Base-by-base conservation (phyloP, 2,329 filamentous ascomycete species). In the Leptosphaerulina australis region DNA sequence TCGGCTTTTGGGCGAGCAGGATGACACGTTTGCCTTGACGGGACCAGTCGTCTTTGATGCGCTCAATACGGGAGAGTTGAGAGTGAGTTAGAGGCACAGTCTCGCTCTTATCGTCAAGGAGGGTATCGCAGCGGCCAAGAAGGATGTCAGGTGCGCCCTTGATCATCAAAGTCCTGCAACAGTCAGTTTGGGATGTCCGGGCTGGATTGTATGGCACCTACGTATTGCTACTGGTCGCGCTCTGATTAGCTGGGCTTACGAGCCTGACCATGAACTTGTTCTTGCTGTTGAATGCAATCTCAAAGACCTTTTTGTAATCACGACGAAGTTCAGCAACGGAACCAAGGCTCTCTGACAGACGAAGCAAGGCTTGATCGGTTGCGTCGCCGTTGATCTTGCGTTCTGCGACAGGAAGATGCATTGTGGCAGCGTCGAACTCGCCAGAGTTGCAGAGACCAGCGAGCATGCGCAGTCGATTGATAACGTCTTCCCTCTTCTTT, bases 201-300 rank as follows among this genome's bases (percentile, higher is more conserved):
- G 20, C 17, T 7, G 7, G 24, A 7, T 14, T 1, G 9, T 5
- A 15, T 0, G 14, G 22, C 21, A 59, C 60, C 45, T 53, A 63
- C 57, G 62, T 61, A 12, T 61, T 61, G 34, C 62, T 64, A 26
- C 53, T 50, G 4, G 57, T 61, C 36, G 60, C 66, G 22, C 74
- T 66, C 62, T 58, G 67, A 55, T 49, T 58, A 52, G 48, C 60
- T 58, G 64, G 67, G 9, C 76, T 76, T 38, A 87, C 81, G 0
- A 85, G 80, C 25, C 83, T 80, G 45, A 91, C 82, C 84, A 91
- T 91, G 67, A 85, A 91, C 71, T 92, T 92, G 74, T 91, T 91
- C 76, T 90, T 90, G 73, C 86, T 90, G 74, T 91, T 91, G 70
- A 92, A 92, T 0, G 86, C 83, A 21, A 74, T 67, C 40, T 71